These are phyloP conservation scores for Mycena leptocephala DNA, from an alignment of 768 basidiomycete genomes.

Conservation along the genomic window DNA sequence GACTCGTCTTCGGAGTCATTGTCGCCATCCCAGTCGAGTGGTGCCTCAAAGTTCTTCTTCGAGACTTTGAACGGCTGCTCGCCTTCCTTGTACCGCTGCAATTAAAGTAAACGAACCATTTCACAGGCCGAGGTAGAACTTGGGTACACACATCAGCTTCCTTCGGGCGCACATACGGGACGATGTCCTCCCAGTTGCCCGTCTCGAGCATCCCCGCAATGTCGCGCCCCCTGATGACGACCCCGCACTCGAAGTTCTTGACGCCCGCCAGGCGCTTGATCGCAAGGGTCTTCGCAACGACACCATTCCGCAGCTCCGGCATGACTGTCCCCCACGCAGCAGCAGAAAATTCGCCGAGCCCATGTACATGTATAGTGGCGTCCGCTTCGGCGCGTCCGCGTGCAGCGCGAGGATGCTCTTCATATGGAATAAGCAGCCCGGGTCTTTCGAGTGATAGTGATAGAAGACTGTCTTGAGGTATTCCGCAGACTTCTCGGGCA, in stretches of 20 bases:
- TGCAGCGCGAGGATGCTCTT: slow-evolving; percentile 15
- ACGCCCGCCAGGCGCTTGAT: not conserved
- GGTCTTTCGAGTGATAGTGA: not conserved
- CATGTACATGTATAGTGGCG: not conserved
- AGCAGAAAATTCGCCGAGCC: slow-evolving; percentile 17
- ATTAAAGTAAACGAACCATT: not conserved
- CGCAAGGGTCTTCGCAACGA: not conserved
- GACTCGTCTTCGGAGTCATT: not conserved
- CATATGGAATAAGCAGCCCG: not conserved
- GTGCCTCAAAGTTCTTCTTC: not conserved
- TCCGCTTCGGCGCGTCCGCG: not conserved
- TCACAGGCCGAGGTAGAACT: no score
- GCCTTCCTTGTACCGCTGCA: slow-evolving; percentile 14
- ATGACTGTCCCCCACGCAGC: slow-evolving; percentile 6
- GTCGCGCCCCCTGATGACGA: not conserved
- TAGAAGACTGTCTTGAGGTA: not conserved
- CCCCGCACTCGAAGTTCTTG: slow-evolving; percentile 13
- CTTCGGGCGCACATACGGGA: slow-evolving; percentile 14
- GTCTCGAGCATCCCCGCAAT: slow-evolving; percentile 23
- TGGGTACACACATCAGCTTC: slow-evolving; percentile 1
- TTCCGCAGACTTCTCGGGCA: not conserved
- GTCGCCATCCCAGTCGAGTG: not conserved
- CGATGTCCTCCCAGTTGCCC: slow-evolving; percentile 12
- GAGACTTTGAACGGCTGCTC: not conserved
- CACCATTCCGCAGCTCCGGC: not conserved